Percentiles rank a stretch among this genome's conserved stretches.
These are phyloP conservation scores for Achaetomiella virescens DNA, from an alignment of 495 filamentous ascomycete species.

Conservation along the genomic window DNA sequence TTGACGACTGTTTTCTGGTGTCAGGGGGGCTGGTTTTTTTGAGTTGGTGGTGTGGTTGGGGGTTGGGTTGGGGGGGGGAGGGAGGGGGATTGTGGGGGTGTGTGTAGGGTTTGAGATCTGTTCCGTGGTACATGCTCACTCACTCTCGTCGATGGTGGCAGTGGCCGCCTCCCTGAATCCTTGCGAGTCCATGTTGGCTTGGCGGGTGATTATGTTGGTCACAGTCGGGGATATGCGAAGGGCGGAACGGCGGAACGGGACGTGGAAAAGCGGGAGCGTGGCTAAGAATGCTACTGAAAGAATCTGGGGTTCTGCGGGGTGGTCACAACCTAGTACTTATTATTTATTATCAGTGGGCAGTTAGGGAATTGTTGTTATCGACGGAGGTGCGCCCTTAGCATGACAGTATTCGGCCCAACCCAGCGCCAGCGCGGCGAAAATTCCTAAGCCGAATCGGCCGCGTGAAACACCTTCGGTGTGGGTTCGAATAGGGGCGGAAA, in stretches of 20 bases:
- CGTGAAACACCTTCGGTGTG: background rate
- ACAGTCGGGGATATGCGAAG: background rate
- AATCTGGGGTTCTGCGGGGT: background rate
- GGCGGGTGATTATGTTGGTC: background rate
- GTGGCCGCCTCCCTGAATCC: slow-evolving; percentile 78
- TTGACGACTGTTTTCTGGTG: slow-evolving; percentile 57
- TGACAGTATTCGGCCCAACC: too few species aligned
- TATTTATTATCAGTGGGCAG: too few species aligned
- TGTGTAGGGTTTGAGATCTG: too few species aligned
- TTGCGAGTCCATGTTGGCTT: slow-evolving; percentile 64
- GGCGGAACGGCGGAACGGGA: background rate
- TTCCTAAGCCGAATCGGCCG: background rate
- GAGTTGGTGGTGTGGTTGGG: slow-evolving; percentile 3
- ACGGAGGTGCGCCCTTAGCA: too few species aligned
- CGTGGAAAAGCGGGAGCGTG: background rate
- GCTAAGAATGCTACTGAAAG: background rate
- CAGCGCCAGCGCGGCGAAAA: background rate
- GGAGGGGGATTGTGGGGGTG: too few species aligned
- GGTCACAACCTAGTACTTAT: too few species aligned
- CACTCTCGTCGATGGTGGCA: slow-evolving; percentile 79
- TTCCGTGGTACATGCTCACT: slow-evolving; percentile 13
- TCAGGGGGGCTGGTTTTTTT: background rate
- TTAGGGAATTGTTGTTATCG: too few species aligned
- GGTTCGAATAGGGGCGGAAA: background rate
- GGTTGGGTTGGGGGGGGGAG: slow-evolving; percentile 13